phyloP scores from a whole-genome alignment of 805 yeast species.

The Candida qinlingensis region DNA sequence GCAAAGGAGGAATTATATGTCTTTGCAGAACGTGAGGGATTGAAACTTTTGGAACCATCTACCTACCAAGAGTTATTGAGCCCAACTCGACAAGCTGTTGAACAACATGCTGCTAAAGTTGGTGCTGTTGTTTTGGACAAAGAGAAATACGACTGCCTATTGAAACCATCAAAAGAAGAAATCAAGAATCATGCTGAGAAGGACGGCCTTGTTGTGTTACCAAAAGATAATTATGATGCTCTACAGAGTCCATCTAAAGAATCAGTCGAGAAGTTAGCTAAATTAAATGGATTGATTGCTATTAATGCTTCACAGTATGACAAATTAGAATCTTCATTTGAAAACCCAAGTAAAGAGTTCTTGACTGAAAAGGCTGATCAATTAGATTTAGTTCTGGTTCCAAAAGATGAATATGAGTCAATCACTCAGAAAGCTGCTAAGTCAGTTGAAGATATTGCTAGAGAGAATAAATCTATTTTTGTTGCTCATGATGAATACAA shows the following conservation, averaged over 20 bases:
- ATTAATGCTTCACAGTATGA: conserved; percentile 3
- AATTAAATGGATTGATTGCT: neutral
- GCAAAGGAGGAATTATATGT: conserved; percentile 15
- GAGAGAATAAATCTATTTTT: conserved; percentile 21
- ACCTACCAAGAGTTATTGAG: conserved; percentile 4
- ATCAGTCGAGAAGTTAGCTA: neutral
- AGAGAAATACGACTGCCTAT: neutral
- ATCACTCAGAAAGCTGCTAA: conserved; percentile 17
- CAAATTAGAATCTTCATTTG: neutral
- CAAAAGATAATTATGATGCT: neutral
- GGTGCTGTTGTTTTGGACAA: neutral
- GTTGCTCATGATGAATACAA: conserved; percentile 10
- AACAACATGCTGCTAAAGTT: conserved; percentile 4
- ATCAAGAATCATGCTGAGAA: conserved; percentile 11
- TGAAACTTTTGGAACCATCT: conserved; percentile 7
- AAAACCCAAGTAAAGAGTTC: conserved; percentile 10
- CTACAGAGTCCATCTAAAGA: conserved; percentile 3
- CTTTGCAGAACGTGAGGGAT: conserved; percentile 21
- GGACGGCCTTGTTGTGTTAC: conserved; percentile 12
- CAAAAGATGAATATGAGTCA: conserved; percentile 9
- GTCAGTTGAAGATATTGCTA: conserved; percentile 20
- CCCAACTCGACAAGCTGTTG: conserved; percentile 5
- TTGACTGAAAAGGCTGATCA: conserved; percentile 11
- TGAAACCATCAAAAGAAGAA: neutral
- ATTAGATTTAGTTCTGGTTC: conserved; percentile 11